Base-by-base conservation (phyloP, 2,329 filamentous ascomycete genomes). In the Xylariaceae sp. region DNA sequence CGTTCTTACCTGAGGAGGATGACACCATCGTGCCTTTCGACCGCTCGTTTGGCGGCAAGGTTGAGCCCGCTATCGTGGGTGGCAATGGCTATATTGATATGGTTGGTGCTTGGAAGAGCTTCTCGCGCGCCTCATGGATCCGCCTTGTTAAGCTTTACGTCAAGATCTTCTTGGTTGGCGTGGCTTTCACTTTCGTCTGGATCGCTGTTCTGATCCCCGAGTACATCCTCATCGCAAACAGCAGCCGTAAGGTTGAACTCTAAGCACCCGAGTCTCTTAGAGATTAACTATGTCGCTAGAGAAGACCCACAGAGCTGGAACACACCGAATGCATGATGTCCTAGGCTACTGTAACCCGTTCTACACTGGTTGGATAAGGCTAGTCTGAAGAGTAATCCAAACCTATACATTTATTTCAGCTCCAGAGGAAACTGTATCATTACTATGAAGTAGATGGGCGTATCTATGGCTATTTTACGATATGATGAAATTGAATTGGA, bases 11-110 rank as follows among this genome's bases (percentile, higher is more conserved):
- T 0, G 87, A 91, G 54, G 86, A 90, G 15, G 82, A 92, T 61
- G 88, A 95, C 74, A 85, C 90, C 21, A 89, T 97, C 60, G 86
- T 97, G 29, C 87, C 91, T 26, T 96, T 97, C 66, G 93, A 97
- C 77, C 89, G 92, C 60, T 87, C 87, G 24, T 95, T 95, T 67
- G 84, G 82, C 59, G 90, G 90, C 63, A 88, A 86, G 68, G 83
- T 93, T 23, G 83, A 87, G 60, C 86, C 89, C n/a, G 82, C 83
- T 55, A 80, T 91, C 43, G 77, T 91, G n/a, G 86, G 84, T 54
- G 90, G 88, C 49, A 82, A 80, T 59, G 89, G 90, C 61, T 85
- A 83, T 61, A 80, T 90, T 57, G 83, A 87, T 33, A 81, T 93
- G 66, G 70, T 82, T 43, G 88, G 93, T 64, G 92, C 91, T 1